Evolutionary conservation across 2,329 filamentous ascomycete species (phyloP).

Genomic region (Claviceps purpurea): DNA sequence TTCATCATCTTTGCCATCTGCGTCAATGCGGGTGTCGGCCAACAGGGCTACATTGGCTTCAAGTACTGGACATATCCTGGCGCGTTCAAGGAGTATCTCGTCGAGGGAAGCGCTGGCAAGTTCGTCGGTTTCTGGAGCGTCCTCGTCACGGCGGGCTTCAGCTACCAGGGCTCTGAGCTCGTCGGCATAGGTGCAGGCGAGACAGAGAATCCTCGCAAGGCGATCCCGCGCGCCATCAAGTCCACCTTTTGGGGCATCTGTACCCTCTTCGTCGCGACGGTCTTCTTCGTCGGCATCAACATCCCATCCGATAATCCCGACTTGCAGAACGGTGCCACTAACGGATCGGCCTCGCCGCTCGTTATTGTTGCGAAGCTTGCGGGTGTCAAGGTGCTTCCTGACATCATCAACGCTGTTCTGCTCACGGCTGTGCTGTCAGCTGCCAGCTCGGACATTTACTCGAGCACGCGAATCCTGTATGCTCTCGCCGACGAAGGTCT

Average conservation of each 20-base stretch:
- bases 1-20: slow-evolving; percentile 68
- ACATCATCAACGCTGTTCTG: slow-evolving; percentile 66
- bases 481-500: slow-evolving; percentile 51
- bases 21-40: slow-evolving; percentile 57
- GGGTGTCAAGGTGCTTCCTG: slow-evolving; percentile 48
- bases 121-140: slow-evolving; percentile 60
- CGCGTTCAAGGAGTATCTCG: slow-evolving; percentile 49
- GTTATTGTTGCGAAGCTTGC: slow-evolving; percentile 48
- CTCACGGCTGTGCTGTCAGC: slow-evolving; percentile 68
- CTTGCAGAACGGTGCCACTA: slow-evolving; percentile 36
- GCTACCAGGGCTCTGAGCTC: slow-evolving; percentile 60
- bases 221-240: slow-evolving; percentile 58
- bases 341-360: slow-evolving; percentile 53
- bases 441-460: slow-evolving; percentile 66
- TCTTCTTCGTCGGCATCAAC: slow-evolving; percentile 60
- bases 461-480: slow-evolving; percentile 54
- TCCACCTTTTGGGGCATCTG: slow-evolving; percentile 67
- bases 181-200: slow-evolving; percentile 71
- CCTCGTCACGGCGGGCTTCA: slow-evolving; percentile 55
- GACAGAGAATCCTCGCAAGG: slow-evolving; percentile 57
- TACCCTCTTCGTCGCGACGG: slow-evolving; percentile 48
- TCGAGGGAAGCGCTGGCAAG: slow-evolving; percentile 39
- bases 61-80: slow-evolving; percentile 56
- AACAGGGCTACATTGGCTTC: slow-evolving; percentile 62
- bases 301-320: slow-evolving; percentile 47